Evolutionary conservation across 2,329 filamentous ascomycete species (phyloP), one percentile per base, ranked within the genome.

Genomic region (Metarhizium sp.): DNA sequence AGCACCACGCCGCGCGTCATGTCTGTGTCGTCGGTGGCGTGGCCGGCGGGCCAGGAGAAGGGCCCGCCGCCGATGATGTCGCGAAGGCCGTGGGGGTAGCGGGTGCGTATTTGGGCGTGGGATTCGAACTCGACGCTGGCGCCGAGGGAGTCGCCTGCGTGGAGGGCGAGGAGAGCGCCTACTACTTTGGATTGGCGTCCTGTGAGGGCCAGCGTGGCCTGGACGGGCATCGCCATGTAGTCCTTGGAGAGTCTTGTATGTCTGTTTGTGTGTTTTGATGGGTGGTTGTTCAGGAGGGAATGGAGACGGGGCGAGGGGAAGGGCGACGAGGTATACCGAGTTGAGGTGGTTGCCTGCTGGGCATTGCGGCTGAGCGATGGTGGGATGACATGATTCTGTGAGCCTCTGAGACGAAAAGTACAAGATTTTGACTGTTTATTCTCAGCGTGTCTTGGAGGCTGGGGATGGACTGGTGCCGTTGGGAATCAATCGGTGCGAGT

Each of bases 11-110:
- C 74, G 4, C 75, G 72, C 4, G 73, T 75, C 59, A 78, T 64
- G 59, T 78, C 75, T 1, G 75, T 77, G 60, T 78, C 75, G 60
- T 78, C 75, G 30, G 75, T 77, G 16, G 75, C 75, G 56, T 73
- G 69, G 7, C 76, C 75, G 0, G 69, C 57, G 0, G 69, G 55
- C 75, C 75, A 78, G 20, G 47, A 11, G 55, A 78, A 76, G 2
- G 61, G 57, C 0, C 76, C 76, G 50, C 76, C 75, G 51, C 75
- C 75, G 18, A 74, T 60, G 38, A 78, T 76, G 10, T 71, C 66
- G 45, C 70, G 69, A 2, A 74, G 58, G 16, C 71, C 72, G 1
- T 60, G 50, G n/a, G 75, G 75, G 55, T 73, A 66, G 1, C 55
- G 6, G 1, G 48, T n/a, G 16, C 61, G 60, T 51, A 77, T 72